A percentile compares a stretch with the other conserved stretches of the same genome.
Conservation (phyloP, 305 asterid species). For the Caryopteris hybrid region DNA sequence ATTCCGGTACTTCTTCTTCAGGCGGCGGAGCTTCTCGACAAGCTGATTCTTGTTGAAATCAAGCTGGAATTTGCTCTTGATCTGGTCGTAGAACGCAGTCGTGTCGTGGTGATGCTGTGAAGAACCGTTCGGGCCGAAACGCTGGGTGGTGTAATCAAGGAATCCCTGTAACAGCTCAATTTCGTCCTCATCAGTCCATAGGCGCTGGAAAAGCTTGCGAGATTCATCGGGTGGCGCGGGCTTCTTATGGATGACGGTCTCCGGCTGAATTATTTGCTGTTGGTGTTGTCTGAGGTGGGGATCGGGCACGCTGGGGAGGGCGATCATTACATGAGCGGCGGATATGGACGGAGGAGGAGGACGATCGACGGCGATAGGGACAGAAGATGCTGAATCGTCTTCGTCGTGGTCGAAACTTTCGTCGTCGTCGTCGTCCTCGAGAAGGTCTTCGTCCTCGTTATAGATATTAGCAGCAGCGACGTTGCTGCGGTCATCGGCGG, state of each 20-base stretch:
- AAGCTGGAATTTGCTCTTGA: constrained; percentile 79
- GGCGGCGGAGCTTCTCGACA: constrained; percentile 85
- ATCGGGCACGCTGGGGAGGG: constrained; percentile 40
- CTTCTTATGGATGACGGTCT: constrained; percentile 33
- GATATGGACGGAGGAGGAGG: constrained; percentile 33
- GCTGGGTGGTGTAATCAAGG: constrained; percentile 70
- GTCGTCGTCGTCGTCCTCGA: constrained; percentile 51
- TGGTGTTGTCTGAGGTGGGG: constrained; percentile 30
- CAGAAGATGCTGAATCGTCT: constrained; percentile 53
- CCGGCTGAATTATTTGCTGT: constrained; percentile 29
- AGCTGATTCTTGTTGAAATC: constrained; percentile 92
- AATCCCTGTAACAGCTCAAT: constrained; percentile 86
- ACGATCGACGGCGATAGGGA: constrained; percentile 46
- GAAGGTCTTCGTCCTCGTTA: constrained; percentile 64
- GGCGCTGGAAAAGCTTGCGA: constrained; percentile 85
- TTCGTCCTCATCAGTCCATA: constrained; percentile 97
- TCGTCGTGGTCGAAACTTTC: constrained; percentile 48
- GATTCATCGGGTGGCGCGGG: constrained; percentile 60
- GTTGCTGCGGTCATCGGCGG: constrained; percentile 40
- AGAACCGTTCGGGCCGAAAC: constrained; percentile 54
- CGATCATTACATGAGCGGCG: constrained; percentile 42
- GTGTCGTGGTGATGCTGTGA: constrained; percentile 86
- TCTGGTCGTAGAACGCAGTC: constrained; percentile 88
- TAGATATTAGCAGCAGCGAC: constrained; percentile 23
- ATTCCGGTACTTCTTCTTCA: constrained; percentile 87